A percentile compares a stretch with the other conserved stretches of the same genome.
These are phyloP conservation scores for Penicillium taxi DNA, from an alignment of 495 filamentous ascomycete species.

Conservation along the genomic window DNA sequence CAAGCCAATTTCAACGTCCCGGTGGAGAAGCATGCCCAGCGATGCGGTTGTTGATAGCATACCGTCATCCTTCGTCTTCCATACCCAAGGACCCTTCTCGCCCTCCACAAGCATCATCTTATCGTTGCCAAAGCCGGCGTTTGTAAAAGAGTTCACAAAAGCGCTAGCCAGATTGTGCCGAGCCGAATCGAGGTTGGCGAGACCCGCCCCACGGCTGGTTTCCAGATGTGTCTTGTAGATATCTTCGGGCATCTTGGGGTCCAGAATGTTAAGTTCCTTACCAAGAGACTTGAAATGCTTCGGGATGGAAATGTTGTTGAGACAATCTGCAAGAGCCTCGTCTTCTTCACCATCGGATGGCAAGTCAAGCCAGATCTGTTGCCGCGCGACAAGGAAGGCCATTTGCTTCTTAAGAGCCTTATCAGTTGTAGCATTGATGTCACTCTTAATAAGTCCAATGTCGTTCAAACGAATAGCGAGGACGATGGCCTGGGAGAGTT, in stretches of 20 bases:
- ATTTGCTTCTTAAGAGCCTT: constrained; percentile 83
- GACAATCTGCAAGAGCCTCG: constrained; percentile 64
- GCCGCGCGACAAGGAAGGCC: constrained; percentile 84
- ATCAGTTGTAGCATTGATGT: constrained; percentile 74
- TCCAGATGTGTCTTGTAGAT: constrained; percentile 99
- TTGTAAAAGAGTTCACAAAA: constrained; percentile 95
- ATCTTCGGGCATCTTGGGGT: constrained; percentile 94
- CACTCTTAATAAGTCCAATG: constrained; percentile 63
- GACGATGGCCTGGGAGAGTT: constrained; percentile 85
- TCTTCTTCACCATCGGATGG: constrained; percentile 56
- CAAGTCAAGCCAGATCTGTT: constrained; percentile 77
- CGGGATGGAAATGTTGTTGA: constrained; percentile 79
- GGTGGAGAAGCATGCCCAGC: constrained; percentile 77
- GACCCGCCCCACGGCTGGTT: constrained; percentile 79
- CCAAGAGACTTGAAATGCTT: constrained; percentile 89
- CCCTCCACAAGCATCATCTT: constrained; percentile 86
- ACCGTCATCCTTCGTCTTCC: constrained; percentile 97
- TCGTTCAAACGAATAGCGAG: constrained; percentile 93
- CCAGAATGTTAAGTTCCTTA: constrained; percentile 93
- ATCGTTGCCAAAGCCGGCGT: constrained; percentile 89
- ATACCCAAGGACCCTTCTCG: constrained; percentile 87
- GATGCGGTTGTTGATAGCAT: constrained; percentile 96
- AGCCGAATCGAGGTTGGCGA: constrained; percentile 92
- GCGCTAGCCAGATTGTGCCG: constrained; percentile 91
- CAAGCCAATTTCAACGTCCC: constrained; percentile 83